These are phyloP conservation scores for Botrytis fabae DNA, from an alignment of 2,329 filamentous ascomycete species.

Conservation along the genomic window DNA sequence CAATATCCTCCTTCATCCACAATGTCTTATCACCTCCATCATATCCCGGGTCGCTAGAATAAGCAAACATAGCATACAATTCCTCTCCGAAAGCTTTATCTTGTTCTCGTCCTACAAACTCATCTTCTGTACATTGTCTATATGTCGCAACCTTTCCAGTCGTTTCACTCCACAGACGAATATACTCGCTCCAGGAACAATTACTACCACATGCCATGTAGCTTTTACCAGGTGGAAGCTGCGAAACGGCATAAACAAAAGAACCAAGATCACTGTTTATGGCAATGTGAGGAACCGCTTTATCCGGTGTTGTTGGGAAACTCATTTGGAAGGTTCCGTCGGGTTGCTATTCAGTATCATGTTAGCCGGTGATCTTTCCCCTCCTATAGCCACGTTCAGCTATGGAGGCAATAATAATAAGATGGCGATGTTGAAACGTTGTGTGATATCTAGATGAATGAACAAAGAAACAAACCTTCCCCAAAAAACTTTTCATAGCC, in stretches of 20 bases:
- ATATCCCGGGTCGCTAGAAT: conserved; percentile 41
- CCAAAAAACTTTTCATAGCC: conserved; percentile 49
- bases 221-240: conserved; percentile 34
- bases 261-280: conserved; percentile 46
- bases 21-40: conserved; percentile 42
- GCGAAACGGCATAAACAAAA: conserved; percentile 38
- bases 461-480: conserved; percentile 44
- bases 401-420: not conserved
- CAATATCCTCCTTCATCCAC: conserved; percentile 27
- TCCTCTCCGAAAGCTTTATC: conserved; percentile 36
- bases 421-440: not conserved
- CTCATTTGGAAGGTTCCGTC: conserved; percentile 50
- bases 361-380: not conserved
- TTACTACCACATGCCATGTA: conserved; percentile 27
- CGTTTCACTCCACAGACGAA: conserved; percentile 28
- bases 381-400: not conserved
- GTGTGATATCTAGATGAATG: not conserved
- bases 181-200: conserved; percentile 29
- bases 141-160: conserved; percentile 26
- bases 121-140: conserved; percentile 26
- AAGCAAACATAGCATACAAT: conserved; percentile 41
- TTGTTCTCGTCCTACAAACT: conserved; percentile 39
- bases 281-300: conserved; percentile 44
- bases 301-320: conserved; percentile 47
- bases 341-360: conserved; percentile 36